These are phyloP conservation scores for Fraxinus paxiana DNA, from an alignment of 305 asterid genomes.

Conservation along the genomic window DNA sequence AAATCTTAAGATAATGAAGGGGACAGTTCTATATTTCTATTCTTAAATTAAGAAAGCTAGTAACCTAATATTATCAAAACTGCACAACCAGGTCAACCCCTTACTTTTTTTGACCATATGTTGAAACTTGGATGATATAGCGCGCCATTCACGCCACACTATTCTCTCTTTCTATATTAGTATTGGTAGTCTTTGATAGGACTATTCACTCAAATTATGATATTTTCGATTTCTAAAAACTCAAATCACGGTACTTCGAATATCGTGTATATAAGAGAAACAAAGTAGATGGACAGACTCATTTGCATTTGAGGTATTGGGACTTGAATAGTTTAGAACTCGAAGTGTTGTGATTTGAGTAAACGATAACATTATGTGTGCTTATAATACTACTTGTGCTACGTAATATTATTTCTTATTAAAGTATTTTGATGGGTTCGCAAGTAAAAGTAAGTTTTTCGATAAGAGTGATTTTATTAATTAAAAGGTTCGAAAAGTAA, in stretches of 20 bases:
- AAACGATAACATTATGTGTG: neutral
- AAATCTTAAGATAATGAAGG: neutral
- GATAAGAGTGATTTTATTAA: neutral
- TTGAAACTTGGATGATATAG: neutral
- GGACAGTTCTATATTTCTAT: neutral
- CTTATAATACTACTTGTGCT: neutral
- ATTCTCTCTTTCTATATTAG: neutral
- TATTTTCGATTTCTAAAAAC: neutral
- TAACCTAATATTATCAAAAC: neutral
- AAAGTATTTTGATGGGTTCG: neutral
- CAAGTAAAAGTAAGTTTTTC: neutral
- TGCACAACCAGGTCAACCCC: neutral
- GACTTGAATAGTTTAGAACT: neutral
- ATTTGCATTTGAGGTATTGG: neutral
- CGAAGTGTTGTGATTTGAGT: neutral
- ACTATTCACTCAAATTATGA: neutral
- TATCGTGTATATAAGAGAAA: neutral
- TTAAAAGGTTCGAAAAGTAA: neutral
- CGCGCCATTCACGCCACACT: constrained; percentile 35
- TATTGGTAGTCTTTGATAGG: neutral
- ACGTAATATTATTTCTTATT: neutral
- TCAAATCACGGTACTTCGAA: neutral
- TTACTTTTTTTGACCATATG: neutral
- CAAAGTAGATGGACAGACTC: neutral
- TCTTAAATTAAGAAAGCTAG: neutral